A percentile compares a stretch with the other conserved stretches of the same genome.
These are phyloP conservation scores for sorghum (Sorghum bicolor) DNA, from an alignment of 176 grass and related monocot species.

Conservation along the genomic window DNA sequence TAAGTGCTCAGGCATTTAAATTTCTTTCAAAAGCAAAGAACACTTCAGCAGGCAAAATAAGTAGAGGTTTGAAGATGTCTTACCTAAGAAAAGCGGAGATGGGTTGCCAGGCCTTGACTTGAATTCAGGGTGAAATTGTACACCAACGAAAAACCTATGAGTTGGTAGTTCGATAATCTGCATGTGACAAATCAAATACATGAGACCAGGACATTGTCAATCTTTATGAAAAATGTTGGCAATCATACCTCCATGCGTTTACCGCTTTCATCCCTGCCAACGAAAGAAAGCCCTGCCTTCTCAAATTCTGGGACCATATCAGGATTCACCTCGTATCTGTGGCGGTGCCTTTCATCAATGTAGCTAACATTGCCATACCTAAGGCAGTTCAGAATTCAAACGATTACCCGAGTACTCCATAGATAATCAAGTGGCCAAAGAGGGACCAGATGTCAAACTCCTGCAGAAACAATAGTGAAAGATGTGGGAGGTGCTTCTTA, in stretches of 20 bases:
- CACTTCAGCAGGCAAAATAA: background rate
- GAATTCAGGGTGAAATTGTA: slow-evolving; percentile 97
- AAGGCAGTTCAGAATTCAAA: slow-evolving; percentile 12
- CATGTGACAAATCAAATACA: background rate
- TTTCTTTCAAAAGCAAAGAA: background rate
- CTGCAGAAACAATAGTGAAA: background rate
- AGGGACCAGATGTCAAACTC: background rate
- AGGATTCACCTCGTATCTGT: slow-evolving; percentile 99
- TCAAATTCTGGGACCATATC: slow-evolving; percentile 88
- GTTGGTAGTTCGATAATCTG: slow-evolving; percentile 81
- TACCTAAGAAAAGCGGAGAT: slow-evolving; percentile 91
- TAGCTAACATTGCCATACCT: slow-evolving; percentile 72
- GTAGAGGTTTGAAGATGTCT: background rate
- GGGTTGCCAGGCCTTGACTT: slow-evolving; percentile 88
- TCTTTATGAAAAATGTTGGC: background rate
- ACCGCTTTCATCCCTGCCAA: slow-evolving; percentile 77
- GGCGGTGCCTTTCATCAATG: slow-evolving; percentile 88
- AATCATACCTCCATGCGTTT: slow-evolving; percentile 75
- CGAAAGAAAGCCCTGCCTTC: slow-evolving; percentile 81
- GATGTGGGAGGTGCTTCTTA: slow-evolving; percentile 42
- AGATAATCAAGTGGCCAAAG: slow-evolving; percentile 1
- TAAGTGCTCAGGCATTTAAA: background rate
- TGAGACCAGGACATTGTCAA: background rate
- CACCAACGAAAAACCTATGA: slow-evolving; percentile 75
- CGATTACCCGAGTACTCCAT: background rate